Evolutionary conservation across 805 yeast genomes (phyloP), one percentile per base, ranked within the genome.

Genomic region (Pichia ethanolica): DNA sequence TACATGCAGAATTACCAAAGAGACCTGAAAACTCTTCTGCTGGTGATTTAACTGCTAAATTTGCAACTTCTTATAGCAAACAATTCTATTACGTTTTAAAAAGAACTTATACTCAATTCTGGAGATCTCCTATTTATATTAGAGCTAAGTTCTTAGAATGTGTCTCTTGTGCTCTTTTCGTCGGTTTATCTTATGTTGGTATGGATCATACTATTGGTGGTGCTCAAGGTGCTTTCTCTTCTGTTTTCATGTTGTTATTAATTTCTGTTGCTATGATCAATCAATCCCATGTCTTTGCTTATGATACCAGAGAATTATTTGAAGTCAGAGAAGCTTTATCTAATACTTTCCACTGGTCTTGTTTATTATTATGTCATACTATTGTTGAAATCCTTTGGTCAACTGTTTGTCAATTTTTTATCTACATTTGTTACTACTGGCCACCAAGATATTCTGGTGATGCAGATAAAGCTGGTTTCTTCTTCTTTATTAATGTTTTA

Each of bases 261-360:
- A 69, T 77, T 12, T 78, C 79, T 64, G 71, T 83, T 68, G 71
- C 84, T 34, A 68, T 81, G 50, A 74, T 81, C 45, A 81, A 83
- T 59, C 89, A 83, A 66, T 75, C 81, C 52, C 85, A 82, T 59
- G 80, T 72, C 27, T 73, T 75, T 49, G 83, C 83, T 27, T 72
- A 76, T 42, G 70, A 67, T n/a, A 71, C 81, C n/a, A 74, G 89
- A 59, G 83, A 79, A 48, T 62, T 83, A 42, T 85, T 68, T 60
- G 90, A 84, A 64, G 86, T 78, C 7, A 74, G 91, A 60, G 93
- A 85, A 60, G 72, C 79, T 25, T 74, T 80, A 51, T 81, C 88
- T 4, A 83, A 83, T 59, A 85, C 87, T 42, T 85, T 81, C 71
- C 84, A 82, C 58, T 85, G 90, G 90, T 71, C 80, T 30, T 64